Base-by-base conservation (phyloP, 2,329 filamentous ascomycete species). In the Aspergillus sp. region DNA sequence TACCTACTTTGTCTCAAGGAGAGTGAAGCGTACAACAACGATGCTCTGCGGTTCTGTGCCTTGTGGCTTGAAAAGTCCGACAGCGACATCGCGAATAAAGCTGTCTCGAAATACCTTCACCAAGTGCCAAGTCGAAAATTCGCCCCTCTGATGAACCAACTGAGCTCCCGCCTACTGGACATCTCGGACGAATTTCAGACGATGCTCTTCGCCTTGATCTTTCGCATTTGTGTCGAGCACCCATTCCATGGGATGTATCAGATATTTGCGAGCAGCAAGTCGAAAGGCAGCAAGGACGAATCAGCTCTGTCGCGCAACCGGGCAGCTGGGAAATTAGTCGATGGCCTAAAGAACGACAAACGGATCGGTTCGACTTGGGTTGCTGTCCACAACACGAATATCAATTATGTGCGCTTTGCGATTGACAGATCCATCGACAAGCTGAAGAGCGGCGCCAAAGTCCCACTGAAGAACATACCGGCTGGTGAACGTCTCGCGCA, bases 191-290 rank as follows among this genome's bases (percentile, higher is more conserved):
- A 77, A 0, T 99, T 99, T 65, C 94, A 99, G 64, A 79, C 78
- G 38, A 78, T 93, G 1, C 77, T 99, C 2, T 83, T 85, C 47
- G 78, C 79, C 2, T 76, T 99, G 16, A 86, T 97, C 3, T 84
- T 86, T 64, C 86, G 86, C 7, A 96, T 99, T 50, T 97, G 93
- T 66, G 79, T 83, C 10, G 91, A 99, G 52, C 94, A 99, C 72
- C 95, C 94, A 0, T 96, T 92, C 69, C 95, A 99, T 67, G 91
- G 91, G 45, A 93, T 97, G 86, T 96, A 99, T 68, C 92, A 97
- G 62, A 90, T 99, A 40, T 97, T 93, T 78, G 89, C 92, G 2
- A 87, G 88, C 19, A 86, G 84, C 42, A 88, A 86, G 62, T 85
- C 82, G 47, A 85, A 87, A 61, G 79, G 71, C 47, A 74, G 79